Base-by-base conservation (phyloP, 768 basidiomycete genomes). In the Trametes meyenii region DNA sequence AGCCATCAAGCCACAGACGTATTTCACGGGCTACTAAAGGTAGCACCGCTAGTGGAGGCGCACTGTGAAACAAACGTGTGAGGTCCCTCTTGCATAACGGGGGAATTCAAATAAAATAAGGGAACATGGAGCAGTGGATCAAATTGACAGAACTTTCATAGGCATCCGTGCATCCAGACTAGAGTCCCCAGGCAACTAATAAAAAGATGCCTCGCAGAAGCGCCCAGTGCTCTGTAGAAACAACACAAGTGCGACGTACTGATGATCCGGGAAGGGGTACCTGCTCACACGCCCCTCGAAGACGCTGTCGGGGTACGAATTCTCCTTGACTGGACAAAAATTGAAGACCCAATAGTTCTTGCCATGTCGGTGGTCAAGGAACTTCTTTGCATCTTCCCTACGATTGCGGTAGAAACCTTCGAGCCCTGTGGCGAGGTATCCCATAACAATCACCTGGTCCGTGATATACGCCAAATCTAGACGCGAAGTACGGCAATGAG, bases 201-300 rank as follows among this genome's bases (percentile, higher is more conserved):
- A 33, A 33, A 33, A 33, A 8, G 8, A 33, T 33, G 29, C 8
- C 29, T 33, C 29, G 8, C 29, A 33, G 29, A 33, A 3, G 8
- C 29, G 29, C 29, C 3, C 4, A 33, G 8, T 3, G 29, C 3
- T 33, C 29, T 33, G 29, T 33, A 33, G 29, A 33, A 8, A 33
- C 8, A 33, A 33, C 29, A 33, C 29, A 33, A 33, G 8, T 8
- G 2, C 11, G 48, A 80, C 89, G 73, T 65, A 91, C 86, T 94
- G 90, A 70, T 96, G 94, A 70, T 96, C 94, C 21, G 94, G 94
- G 70, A 92, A 94, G 0, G 94, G 94, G 69, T 89, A 94, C 53
- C 93, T 78, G 67, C 89, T 92, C 17, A 94, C 89, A 43, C 90
- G 78, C 8, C 87, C 85, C 13, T 82, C 81, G 70, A 95, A 95